Evolutionary conservation across 2,329 filamentous ascomycete genomes (phyloP).

Genomic region (Fusarium dimerum): DNA sequence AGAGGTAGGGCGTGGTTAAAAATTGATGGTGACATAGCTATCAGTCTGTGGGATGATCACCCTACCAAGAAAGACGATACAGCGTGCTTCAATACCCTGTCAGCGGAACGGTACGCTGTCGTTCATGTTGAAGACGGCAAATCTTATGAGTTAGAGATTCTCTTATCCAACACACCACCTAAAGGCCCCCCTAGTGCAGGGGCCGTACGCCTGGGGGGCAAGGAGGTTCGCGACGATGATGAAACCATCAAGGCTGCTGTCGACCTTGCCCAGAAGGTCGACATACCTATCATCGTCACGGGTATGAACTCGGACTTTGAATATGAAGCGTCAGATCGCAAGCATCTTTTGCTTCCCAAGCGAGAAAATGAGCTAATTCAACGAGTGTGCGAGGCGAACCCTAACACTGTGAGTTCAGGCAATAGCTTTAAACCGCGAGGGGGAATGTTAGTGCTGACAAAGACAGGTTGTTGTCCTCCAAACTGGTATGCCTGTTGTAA

Average conservation of each 20-base stretch:
- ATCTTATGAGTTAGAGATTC: too few species aligned
- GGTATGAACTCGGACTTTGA: constrained; percentile 50
- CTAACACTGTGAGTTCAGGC: constrained; percentile 39
- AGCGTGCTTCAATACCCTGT: constrained; percentile 34
- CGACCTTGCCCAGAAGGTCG: constrained; percentile 50
- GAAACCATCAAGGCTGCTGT: constrained; percentile 10
- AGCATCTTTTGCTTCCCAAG: constrained; percentile 66
- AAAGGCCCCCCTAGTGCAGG: too few species aligned
- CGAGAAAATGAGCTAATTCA: constrained; percentile 57
- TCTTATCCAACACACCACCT: too few species aligned
- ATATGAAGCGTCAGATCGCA: constrained; percentile 62
- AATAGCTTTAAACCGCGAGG: constrained; percentile 56
- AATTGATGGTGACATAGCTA: constrained; percentile 32
- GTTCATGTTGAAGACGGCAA: background rate
- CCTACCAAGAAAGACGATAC: constrained; percentile 27
- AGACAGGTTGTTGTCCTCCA: background rate
- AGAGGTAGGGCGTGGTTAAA: constrained; percentile 33
- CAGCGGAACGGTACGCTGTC: constrained; percentile 27
- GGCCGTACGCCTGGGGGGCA: too few species aligned
- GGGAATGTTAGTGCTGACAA: constrained; percentile 31
- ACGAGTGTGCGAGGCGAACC: constrained; percentile 46
- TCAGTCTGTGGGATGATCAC: constrained; percentile 31
- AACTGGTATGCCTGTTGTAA: background rate
- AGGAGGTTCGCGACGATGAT: background rate
- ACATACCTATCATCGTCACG: constrained; percentile 53